phyloP scores from a whole-genome alignment of 2,329 filamentous ascomycete species.

The Sclerotinia spermophila region DNA sequence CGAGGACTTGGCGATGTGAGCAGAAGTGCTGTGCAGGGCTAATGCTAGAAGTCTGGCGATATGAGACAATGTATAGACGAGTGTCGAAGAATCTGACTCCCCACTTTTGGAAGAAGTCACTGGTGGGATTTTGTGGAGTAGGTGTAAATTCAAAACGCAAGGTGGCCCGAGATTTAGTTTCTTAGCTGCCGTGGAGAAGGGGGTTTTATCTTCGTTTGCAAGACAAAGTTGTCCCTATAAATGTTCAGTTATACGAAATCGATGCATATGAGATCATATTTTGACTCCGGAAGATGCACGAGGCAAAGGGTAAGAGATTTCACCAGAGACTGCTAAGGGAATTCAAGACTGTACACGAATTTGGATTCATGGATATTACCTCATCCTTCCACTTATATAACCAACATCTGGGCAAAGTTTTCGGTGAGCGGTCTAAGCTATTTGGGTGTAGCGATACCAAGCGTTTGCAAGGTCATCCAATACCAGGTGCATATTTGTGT shows the following conservation, averaged over 20 bases:
- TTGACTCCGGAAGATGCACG: background rate
- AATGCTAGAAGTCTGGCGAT: conserved; percentile 4
- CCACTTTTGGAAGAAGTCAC: background rate
- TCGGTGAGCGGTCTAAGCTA: background rate
- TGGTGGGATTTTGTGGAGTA: background rate
- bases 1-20: background rate
- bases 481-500: background rate
- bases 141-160: background rate
- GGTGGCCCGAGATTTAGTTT: background rate
- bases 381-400: background rate
- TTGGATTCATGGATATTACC: background rate
- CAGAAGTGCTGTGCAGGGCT: background rate
- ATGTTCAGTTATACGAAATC: background rate
- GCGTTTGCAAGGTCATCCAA: background rate
- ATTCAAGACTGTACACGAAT: background rate
- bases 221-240: background rate
- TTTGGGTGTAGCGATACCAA: background rate
- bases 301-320: background rate
- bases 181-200: background rate
- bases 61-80: background rate
- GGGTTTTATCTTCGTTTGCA: conserved; percentile 7
- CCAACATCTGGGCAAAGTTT: background rate
- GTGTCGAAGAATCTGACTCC: background rate
- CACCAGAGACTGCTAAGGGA: background rate
- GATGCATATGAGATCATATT: background rate